Evolutionary conservation across 2,329 filamentous ascomycete species (phyloP), one percentile per base, ranked within the genome.

Genomic region (Aspergillus sp.): DNA sequence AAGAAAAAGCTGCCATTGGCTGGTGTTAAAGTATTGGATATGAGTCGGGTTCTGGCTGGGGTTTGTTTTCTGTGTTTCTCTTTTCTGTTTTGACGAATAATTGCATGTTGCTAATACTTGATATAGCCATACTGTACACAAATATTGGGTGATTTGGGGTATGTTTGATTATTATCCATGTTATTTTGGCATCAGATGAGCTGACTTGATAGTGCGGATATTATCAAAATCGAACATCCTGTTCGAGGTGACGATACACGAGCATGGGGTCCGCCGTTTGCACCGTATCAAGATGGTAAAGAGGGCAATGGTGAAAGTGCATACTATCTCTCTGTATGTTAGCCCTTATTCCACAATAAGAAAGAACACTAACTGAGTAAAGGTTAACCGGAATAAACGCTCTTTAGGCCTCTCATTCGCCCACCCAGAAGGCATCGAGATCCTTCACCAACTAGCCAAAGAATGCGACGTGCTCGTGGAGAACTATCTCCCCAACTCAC

Each of bases 341-440:
- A 3, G 5, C 34, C 13, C 12, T 36, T n/a, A 5, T 5, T 8
- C 6, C 7, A 8, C 7, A 57, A 12, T 7, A 29, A 30, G 27
- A 12, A 33, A 1, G 33, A 8, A 3, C 11, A n/a, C 10, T n/a
- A 30, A 27, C 12, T 4, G 7, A 43, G 36, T 35, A 53, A 13
- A 95, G 89, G 88, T 89, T 11, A 97, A 97, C 62, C 87, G 93
- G 40, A 98, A 98, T 71, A 98, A 98, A 65, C 95, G 91, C 64
- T 97, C 91, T 0, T 68, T 98, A 1, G 93, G 82, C 0, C 75
- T 98, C 1, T 96, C 90, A 0, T 98, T 98, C 61, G 87, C 93
- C 56, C 83, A 94, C 57, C 78, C 83, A 27, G 79, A 84, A 1
- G 93, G 93, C 6, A 85, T 95, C 26, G 81, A 88, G 8, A 90